Base-by-base conservation (phyloP, 495 filamentous ascomycete genomes). In the Penicillium ucsense region DNA sequence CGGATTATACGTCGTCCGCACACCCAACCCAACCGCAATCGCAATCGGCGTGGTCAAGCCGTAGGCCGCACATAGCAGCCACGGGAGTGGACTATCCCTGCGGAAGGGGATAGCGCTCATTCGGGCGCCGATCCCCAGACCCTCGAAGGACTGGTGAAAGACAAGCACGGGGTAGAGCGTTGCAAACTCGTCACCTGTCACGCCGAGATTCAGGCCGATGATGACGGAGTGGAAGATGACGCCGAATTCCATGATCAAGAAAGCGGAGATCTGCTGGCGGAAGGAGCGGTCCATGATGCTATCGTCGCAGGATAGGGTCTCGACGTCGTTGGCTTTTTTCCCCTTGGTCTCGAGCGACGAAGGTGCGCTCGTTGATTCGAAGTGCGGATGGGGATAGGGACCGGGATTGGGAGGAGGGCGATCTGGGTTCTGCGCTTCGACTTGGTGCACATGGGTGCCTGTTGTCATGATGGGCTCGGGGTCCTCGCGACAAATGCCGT, bases 181-280 rank as follows among this genome's bases (percentile, higher is more conserved):
- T 20, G 63, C 70, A 61, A 88, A 85, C 41, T 85, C 77, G 0
- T 68, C 50, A 29, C 81, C 81, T 0, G 78, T 64, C 8, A 84
- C 81, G 8, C 79, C 82, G 4, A 87, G 79, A 3, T 80, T 85
- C 2, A 87, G 71, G 9, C 83, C 83, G 38, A 87, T 83, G 60
- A 87, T 84, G 39, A 87, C 74, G 44, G 79, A 83, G 62, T 87
- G 83, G 56, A 87, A 85, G 41, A 87, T 73, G 46, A 87, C 76
- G 27, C 83, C 83, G 52, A 85, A 86, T 53, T 87, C 83, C 45
- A 87, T 78, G 29, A 72, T 64, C 20, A 66, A 52, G 52, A 73
- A 61, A 0, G 70, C 70, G 3, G 68, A 61, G 30, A 72, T 71
- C 43, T 71, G 68, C 30, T 67, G 63, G 12, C 38, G 52, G 45